These are phyloP conservation scores for Narthecium ossifragum DNA, from an alignment of 106 monocot species.

Conservation along the genomic window DNA sequence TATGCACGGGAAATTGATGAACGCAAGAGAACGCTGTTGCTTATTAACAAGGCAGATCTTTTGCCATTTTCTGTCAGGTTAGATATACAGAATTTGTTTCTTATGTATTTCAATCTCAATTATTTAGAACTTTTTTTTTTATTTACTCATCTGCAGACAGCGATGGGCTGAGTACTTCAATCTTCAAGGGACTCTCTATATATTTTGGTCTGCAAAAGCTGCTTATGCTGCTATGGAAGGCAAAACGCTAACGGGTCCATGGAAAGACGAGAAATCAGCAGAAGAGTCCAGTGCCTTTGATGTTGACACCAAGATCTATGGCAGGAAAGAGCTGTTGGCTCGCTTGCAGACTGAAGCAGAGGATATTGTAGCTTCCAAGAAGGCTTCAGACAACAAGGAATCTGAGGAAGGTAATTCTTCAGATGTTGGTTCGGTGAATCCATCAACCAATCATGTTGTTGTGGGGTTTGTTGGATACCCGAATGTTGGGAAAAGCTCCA, in stretches of 20 bases:
- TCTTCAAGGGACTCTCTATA: conserved; percentile 49
- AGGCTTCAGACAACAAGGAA: conserved; percentile 9
- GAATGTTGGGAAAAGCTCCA: conserved; percentile 96
- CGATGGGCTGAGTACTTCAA: conserved; percentile 87
- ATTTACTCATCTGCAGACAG: conserved; percentile 36
- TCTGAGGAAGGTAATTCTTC: conserved; percentile 8
- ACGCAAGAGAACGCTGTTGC: conserved; percentile 73
- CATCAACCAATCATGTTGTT: conserved; percentile 51
- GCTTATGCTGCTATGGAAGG: conserved; percentile 74
- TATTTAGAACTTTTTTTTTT: not conserved
- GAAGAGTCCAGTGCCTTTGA: conserved; percentile 19
- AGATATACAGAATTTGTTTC: not conserved
- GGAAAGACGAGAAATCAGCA: conserved; percentile 19
- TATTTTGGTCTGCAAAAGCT: conserved; percentile 98
- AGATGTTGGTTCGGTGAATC: conserved; percentile 8
- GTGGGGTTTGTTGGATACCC: conserved; percentile 98
- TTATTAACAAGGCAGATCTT: conserved; percentile 97
- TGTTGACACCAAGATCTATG: conserved; percentile 64
- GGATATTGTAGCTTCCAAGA: conserved; percentile 32
- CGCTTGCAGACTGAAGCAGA: conserved; percentile 82
- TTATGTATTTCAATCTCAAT: not conserved
- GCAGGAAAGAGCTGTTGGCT: conserved; percentile 68
- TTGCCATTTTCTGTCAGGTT: conserved; percentile 67
- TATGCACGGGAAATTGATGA: conserved; percentile 88
- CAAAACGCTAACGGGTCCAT: conserved; percentile 26